Evolutionary conservation across 1,139 yeast genomes (phyloP).

Genomic region (Pichia sp.): DNA sequence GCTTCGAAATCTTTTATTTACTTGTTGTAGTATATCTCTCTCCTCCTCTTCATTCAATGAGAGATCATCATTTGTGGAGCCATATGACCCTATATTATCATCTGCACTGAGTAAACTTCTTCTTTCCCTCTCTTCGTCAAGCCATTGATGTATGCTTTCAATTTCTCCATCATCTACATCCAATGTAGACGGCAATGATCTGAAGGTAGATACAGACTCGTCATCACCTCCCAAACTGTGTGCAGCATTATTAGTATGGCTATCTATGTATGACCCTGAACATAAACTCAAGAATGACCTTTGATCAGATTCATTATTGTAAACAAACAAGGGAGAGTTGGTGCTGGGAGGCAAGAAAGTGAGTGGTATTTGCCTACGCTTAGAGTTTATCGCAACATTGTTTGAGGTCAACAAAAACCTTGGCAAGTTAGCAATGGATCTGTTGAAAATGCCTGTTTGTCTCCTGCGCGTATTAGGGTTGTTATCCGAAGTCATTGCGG

Average conservation of each 20-base stretch:
- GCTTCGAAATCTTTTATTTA: conserved; percentile 22
- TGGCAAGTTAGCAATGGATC: conserved; percentile 20
- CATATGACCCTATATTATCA: conserved; percentile 13
- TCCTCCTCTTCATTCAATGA: conserved; percentile 25
- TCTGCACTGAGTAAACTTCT: conserved; percentile 29
- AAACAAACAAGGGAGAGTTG: conserved; percentile 56
- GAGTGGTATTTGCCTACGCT: conserved; percentile 36
- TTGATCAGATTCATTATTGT: conserved; percentile 57
- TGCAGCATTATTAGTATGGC: conserved; percentile 23
- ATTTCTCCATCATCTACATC: conserved; percentile 39
- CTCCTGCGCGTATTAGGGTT: conserved; percentile 16
- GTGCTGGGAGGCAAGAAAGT: conserved; percentile 69
- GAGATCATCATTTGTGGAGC: conserved; percentile 6
- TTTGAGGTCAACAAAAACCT: conserved; percentile 21
- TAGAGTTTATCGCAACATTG: conserved; percentile 26
- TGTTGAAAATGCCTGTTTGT: conserved; percentile 19
- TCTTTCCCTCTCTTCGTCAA: conserved; percentile 61
- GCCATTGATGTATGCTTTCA: conserved; percentile 53
- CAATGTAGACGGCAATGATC: conserved; percentile 61
- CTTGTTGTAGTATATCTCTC: conserved; percentile 20
- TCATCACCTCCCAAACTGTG: conserved; percentile 36
- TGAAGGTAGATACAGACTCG: conserved; percentile 44
- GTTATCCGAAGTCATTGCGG: too few species aligned
- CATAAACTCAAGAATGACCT: conserved; percentile 53
- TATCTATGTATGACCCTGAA: conserved; percentile 37